These are phyloP conservation scores for Cichorium intybus DNA, from an alignment of 140 eudicot genomes.

Conservation along the genomic window DNA sequence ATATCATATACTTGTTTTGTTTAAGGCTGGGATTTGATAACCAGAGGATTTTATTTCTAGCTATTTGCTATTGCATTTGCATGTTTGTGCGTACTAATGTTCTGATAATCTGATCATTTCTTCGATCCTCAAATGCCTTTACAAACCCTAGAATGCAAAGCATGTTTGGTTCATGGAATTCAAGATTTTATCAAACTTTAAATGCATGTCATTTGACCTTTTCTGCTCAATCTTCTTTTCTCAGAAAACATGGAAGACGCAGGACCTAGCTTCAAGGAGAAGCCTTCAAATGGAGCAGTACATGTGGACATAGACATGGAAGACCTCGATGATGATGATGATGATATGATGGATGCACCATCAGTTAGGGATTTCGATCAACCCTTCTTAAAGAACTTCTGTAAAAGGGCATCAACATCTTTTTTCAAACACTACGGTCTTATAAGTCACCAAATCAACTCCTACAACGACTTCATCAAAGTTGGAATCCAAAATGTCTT, in stretches of 20 bases:
- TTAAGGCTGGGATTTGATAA: background rate
- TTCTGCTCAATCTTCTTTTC: no score
- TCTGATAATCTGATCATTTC: no score
- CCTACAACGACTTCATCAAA: constrained; percentile 66
- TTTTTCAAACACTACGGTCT: constrained; percentile 75
- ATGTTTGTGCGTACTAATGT: background rate
- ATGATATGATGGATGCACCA: constrained; percentile 31
- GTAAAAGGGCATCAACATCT: constrained; percentile 50
- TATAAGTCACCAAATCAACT: constrained; percentile 79
- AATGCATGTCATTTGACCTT: no score
- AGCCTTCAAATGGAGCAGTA: constrained; percentile 34
- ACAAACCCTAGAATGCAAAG: no score
- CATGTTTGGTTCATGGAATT: no score
- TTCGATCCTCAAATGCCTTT: no score
- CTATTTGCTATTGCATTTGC: background rate
- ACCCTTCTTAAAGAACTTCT: constrained; percentile 37
- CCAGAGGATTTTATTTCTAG: background rate
- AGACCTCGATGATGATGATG: constrained; percentile 43
- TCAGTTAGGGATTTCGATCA: constrained; percentile 49
- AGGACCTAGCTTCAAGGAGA: constrained; percentile 51
- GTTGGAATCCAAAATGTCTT: constrained; percentile 68
- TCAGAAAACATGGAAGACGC: constrained; percentile 44
- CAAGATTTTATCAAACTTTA: no score
- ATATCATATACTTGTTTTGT: background rate
- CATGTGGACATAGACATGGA: constrained; percentile 49